phyloP scores from a whole-genome alignment of 139 green algal species.

The Mesostigma viride region DNA sequence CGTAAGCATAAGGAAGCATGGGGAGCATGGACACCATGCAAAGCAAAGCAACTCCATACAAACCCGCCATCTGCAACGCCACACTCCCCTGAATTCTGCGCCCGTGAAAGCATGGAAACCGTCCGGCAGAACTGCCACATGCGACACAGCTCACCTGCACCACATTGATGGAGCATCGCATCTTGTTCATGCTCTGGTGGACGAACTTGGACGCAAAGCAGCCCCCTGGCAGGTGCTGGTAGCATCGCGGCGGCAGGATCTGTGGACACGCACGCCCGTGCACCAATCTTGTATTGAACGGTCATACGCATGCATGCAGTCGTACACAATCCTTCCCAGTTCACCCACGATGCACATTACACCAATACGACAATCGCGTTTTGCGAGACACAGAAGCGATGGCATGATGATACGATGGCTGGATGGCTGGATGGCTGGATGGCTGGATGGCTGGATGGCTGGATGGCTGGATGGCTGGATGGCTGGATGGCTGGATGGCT shows the following conservation, averaged over 20 bases:
- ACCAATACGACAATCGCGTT: too few species aligned
- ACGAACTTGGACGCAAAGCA: constrained; percentile 70
- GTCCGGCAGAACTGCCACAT: background rate
- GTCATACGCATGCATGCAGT: too few species aligned
- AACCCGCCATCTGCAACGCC: background rate
- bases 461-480: too few species aligned
- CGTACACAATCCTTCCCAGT: too few species aligned
- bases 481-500: too few species aligned
- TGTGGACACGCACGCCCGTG: too few species aligned
- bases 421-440: too few species aligned
- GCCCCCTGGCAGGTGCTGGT: constrained; percentile 48
- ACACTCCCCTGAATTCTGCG: background rate
- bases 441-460: too few species aligned
- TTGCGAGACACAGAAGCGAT: too few species aligned
- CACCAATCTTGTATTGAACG: too few species aligned
- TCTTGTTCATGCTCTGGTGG: constrained; percentile 61
- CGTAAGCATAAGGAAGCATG: background rate
- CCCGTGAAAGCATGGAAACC: background rate
- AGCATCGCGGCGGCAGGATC: constrained; percentile 58
- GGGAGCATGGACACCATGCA: background rate
- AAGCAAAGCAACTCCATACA: background rate
- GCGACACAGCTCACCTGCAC: background rate
- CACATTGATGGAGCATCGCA: constrained; percentile 34
- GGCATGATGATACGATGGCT: too few species aligned
- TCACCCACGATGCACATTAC: too few species aligned